Evolutionary conservation across 2,329 filamentous ascomycete genomes (phyloP).

Genomic region (Aspergillus fischeri): DNA sequence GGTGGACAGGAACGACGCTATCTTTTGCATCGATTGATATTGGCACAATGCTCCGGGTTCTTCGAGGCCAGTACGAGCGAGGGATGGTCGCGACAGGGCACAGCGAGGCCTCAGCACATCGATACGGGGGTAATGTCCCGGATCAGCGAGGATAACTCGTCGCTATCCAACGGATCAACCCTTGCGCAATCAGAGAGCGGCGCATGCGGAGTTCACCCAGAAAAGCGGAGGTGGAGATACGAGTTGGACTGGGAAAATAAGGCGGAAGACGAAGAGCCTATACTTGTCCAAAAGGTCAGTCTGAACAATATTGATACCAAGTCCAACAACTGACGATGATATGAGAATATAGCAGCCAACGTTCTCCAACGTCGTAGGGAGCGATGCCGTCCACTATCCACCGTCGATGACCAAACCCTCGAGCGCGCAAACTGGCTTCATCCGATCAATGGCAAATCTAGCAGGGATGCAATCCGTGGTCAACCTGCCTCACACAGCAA

Average conservation of each 20-base stretch:
- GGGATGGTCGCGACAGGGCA: constrained; percentile 60
- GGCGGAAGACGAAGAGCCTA: constrained; percentile 71
- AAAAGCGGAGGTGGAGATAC: constrained; percentile 73
- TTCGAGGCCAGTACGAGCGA: constrained; percentile 77
- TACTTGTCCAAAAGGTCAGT: constrained; percentile 75
- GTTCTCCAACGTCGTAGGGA: constrained; percentile 55
- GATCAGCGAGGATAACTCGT: constrained; percentile 32
- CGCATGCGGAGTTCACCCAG: constrained; percentile 38
- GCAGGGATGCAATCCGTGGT: constrained; percentile 52
- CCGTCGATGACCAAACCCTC: constrained; percentile 61
- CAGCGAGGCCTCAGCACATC: constrained; percentile 44
- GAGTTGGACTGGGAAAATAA: constrained; percentile 73
- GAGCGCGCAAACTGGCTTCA: constrained; percentile 65
- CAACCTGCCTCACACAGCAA: constrained; percentile 44
- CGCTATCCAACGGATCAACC: constrained; percentile 33
- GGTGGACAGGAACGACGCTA: constrained; percentile 74
- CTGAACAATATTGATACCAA: not conserved
- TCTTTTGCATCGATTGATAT: constrained; percentile 78
- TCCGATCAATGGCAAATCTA: constrained; percentile 82
- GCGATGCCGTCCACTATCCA: constrained; percentile 42
- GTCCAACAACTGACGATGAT: not conserved
- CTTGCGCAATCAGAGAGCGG: constrained; percentile 36
- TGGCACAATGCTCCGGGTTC: constrained; percentile 88
- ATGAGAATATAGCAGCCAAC: constrained; percentile 26
- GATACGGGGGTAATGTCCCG: constrained; percentile 30